These are phyloP conservation scores for Irpex sp. DNA, from an alignment of 1,284 basidiomycete species.

Conservation along the genomic window DNA sequence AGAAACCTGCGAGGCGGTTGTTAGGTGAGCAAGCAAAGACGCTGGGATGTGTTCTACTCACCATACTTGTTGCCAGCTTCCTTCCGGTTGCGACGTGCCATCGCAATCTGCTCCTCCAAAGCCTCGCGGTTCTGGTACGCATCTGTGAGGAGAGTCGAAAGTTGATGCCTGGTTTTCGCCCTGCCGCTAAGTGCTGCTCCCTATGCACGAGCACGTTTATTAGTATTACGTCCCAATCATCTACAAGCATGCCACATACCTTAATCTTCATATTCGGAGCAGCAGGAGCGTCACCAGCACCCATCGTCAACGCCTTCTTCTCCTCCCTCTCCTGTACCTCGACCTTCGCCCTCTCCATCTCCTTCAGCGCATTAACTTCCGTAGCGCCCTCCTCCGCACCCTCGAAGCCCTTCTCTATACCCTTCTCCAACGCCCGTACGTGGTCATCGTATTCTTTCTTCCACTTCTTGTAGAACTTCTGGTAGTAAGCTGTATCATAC, in stretches of 20 bases:
- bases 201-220: conserved; percentile 28
- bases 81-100: conserved; percentile 76
- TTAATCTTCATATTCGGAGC: conserved; percentile 75
- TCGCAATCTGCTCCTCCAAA: conserved; percentile 75
- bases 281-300: conserved; percentile 46
- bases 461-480: conserved; percentile 70
- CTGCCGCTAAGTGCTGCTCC: conserved; percentile 66
- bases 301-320: conserved; percentile 65
- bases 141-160: conserved; percentile 72
- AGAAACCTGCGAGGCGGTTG: conserved; percentile 3
- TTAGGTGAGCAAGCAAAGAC: not conserved
- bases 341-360: conserved; percentile 70
- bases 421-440: conserved; percentile 68
- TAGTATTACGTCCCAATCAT: conserved; percentile 1
- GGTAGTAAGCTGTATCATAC: conserved; percentile 76
- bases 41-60: conserved; percentile 25
- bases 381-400: conserved; percentile 50
- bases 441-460: conserved; percentile 64
- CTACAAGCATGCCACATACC: conserved; percentile 31
- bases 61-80: conserved; percentile 87
- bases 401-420: conserved; percentile 62
- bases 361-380: conserved; percentile 64
- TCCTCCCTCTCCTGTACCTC: conserved; percentile 72
- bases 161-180: conserved; percentile 70
- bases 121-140: conserved; percentile 77